Base-by-base conservation (phyloP, 192 early-diverging fungal genomes). In the Obelidium mucronatum region DNA sequence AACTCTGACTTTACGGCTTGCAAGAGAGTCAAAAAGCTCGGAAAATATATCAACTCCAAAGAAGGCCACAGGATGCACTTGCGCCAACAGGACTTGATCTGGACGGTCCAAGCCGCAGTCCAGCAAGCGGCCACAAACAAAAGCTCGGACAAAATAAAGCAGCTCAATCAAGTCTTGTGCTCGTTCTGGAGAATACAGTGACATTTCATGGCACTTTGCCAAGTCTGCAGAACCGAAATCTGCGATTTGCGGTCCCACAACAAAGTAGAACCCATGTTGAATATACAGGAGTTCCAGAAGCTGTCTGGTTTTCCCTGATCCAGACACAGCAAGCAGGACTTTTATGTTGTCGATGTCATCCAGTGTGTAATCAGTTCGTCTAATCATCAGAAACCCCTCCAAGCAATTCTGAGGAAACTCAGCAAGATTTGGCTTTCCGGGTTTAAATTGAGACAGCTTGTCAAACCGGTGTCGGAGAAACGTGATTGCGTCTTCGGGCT, bases 21-120 rank as follows among this genome's bases (percentile, higher is more conserved):
- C 63, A 11, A 79, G n/a, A 24, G 62, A 1, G 0, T 62, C 75
- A 80, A 73, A 79, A 17, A 79, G 36, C 36, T 72, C 34, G 3
- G 40, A 2, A 78, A 79, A 79, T 5, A 80, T 34, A 69, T 79
- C 78, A 37, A 22, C 1, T 33, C 78, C 78, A 78, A 79, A 79
- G 54, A 79, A 79, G 24, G 58, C 42, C 33, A 51, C 44, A 5
- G 78, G 78, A 75, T 79, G 78, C 5, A 79, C 78, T 44, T 79
- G 78, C 11, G 78, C 78, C 42, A 79, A 31, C 2, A 79, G 76
- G 42, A 79, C 79, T 70, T 79, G 61, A 30, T 15, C 19, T 48
- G 78, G 78, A 26, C 1, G 26, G 1, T 80, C 36, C 40, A 65
- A 79, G 36, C 78, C 78, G 33, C 35, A 40, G 22, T 58, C 51